Evolutionary conservation across 2,329 filamentous ascomycete genomes (phyloP).

Genomic region (Fusarium ambrosium): DNA sequence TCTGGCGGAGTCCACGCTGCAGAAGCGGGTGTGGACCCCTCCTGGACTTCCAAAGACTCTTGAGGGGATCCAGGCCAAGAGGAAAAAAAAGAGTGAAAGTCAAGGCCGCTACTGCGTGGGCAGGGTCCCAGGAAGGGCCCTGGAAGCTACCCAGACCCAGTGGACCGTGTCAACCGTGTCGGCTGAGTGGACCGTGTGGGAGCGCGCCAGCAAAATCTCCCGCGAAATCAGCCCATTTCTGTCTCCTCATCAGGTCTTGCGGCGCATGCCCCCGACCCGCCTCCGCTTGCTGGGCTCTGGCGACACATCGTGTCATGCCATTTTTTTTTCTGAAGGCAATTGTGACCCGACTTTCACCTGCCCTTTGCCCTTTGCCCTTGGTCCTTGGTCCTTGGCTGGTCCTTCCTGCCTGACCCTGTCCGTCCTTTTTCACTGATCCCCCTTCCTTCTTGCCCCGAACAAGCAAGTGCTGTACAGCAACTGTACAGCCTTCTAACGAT

Average conservation of each 20-base stretch:
- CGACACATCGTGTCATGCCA: slow-evolving; percentile 54
- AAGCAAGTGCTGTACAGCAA: slow-evolving; percentile 8
- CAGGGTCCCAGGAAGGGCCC: slow-evolving; percentile 22
- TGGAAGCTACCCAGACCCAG: slow-evolving; percentile 39
- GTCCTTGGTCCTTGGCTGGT: slow-evolving; percentile 24
- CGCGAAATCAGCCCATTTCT: slow-evolving; percentile 55
- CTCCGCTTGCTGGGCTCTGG: slow-evolving; percentile 45
- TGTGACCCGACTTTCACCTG: slow-evolving; percentile 41
- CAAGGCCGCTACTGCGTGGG: neutral
- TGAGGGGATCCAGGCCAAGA: neutral
- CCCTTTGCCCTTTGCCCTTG: slow-evolving; percentile 25
- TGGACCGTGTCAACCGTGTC: slow-evolving; percentile 38
- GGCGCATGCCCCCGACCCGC: slow-evolving; percentile 44
- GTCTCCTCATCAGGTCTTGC: slow-evolving; percentile 51
- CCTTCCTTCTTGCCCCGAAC: slow-evolving; percentile 20
- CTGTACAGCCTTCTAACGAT: neutral
- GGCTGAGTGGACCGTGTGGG: slow-evolving; percentile 39
- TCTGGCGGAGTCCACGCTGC: slow-evolving; percentile 21
- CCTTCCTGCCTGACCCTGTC: slow-evolving; percentile 23
- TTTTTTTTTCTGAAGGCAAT: slow-evolving; percentile 47
- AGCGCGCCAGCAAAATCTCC: slow-evolving; percentile 48
- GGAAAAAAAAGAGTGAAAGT: neutral
- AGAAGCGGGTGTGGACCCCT: slow-evolving; percentile 32
- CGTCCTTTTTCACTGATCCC: slow-evolving; percentile 24
- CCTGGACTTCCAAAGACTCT: slow-evolving; percentile 11